Conservation (phyloP, 2,329 filamentous ascomycete genomes). For the Sporothrix sp. region DNA sequence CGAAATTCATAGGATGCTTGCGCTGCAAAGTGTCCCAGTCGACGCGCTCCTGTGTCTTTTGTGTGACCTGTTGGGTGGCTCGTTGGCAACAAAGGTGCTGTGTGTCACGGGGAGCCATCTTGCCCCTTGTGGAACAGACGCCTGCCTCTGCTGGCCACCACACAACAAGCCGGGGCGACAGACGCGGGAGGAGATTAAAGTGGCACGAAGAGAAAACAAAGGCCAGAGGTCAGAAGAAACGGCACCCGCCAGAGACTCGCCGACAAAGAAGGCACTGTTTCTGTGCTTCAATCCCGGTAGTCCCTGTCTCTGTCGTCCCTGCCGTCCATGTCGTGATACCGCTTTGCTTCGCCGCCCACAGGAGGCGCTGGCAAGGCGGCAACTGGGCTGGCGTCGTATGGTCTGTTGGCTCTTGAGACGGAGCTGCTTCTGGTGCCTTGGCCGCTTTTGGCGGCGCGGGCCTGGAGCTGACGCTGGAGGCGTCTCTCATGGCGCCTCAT, state of each 20-base stretch:
- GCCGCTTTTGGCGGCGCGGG: slow-evolving; percentile 17
- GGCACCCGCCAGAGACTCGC: too few species aligned
- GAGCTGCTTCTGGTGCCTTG: slow-evolving; percentile 34
- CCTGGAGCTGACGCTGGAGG: slow-evolving; percentile 25
- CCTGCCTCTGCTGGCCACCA: too few species aligned
- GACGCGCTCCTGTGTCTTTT: too few species aligned
- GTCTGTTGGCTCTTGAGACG: slow-evolving; percentile 29
- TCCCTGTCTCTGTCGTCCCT: slow-evolving; percentile 23
- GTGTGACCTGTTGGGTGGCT: neutral
- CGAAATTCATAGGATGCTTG: neutral
- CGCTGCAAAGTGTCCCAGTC: too few species aligned
- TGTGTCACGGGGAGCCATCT: too few species aligned
- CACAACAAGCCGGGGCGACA: too few species aligned
- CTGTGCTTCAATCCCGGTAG: slow-evolving; percentile 1
- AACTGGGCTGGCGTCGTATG: slow-evolving; percentile 39
- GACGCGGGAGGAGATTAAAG: too few species aligned
- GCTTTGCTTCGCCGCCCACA: slow-evolving; percentile 20
- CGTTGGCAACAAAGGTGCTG: neutral
- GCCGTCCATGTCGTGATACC: slow-evolving; percentile 21
- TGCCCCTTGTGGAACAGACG: too few species aligned
- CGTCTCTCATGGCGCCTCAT: slow-evolving; percentile 40
- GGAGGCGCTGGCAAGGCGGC: slow-evolving; percentile 34
- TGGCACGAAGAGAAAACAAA: neutral
- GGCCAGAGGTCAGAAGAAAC: neutral
- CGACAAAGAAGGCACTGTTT: neutral